Evolutionary conservation across 192 early-diverging fungal genomes (phyloP).

Genomic region (Backusella parvicylindrica): DNA sequence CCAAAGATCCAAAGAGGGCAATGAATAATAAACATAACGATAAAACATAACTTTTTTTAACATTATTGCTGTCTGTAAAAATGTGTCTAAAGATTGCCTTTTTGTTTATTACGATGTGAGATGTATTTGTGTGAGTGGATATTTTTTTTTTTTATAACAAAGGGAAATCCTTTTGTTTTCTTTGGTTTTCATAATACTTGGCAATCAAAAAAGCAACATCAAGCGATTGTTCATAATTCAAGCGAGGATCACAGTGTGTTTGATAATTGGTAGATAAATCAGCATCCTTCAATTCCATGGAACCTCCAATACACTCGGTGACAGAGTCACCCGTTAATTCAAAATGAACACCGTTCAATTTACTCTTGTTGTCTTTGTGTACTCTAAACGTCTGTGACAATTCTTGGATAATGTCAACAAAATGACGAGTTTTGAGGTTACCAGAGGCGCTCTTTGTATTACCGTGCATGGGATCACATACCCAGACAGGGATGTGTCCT

Average conservation of each 20-base stretch:
- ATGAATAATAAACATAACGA: too few relatives aligned
- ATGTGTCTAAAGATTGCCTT: too few relatives aligned
- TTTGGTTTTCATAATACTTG: slow-evolving; percentile 72
- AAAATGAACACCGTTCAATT: slow-evolving; percentile 92
- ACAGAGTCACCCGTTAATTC: slow-evolving; percentile 97
- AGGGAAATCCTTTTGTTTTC: slow-evolving; percentile 27
- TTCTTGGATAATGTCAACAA: slow-evolving; percentile 87
- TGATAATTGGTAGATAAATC: slow-evolving; percentile 91
- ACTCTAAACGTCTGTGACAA: slow-evolving; percentile 79
- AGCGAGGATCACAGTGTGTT: slow-evolving; percentile 93
- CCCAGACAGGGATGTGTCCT: slow-evolving; percentile 91
- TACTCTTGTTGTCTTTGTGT: slow-evolving; percentile 69
- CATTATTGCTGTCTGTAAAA: too few relatives aligned
- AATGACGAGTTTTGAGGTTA: slow-evolving; percentile 89
- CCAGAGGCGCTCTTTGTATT: slow-evolving; percentile 84
- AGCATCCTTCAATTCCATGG: slow-evolving; percentile 83
- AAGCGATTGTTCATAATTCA: slow-evolving; percentile 97
- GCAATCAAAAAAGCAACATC: slow-evolving; percentile 98
- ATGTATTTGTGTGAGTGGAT: background rate
- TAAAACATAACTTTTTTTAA: too few relatives aligned
- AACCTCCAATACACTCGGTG: slow-evolving; percentile 96
- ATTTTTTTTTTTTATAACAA: slow-evolving; percentile 3
- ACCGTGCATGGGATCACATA: slow-evolving; percentile 98
- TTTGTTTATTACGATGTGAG: too few relatives aligned
- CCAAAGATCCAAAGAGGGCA: too few relatives aligned